Base-by-base conservation (phyloP, 2,329 filamentous ascomycete species). In the Scopulariopsis brevicaulis region DNA sequence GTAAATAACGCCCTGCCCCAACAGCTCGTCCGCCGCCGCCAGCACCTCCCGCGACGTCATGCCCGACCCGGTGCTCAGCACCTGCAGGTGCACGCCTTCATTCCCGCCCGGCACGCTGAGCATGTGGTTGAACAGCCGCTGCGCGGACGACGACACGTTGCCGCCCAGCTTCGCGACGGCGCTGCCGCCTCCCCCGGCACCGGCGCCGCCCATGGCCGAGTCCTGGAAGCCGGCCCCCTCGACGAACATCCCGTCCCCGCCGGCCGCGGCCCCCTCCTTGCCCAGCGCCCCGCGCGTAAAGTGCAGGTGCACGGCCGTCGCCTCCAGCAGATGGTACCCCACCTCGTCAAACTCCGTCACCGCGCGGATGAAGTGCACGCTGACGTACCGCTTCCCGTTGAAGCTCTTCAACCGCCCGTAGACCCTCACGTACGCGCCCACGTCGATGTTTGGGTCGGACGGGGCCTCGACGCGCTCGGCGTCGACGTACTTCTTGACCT, bases 271-370 rank as follows among this genome's bases (percentile, higher is more conserved):
- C 67, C 50, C 64, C 14, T 68, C 73, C 64, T 67, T 67, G 53
- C 70, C 76, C 71, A 68, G 76, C 3, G 85, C 81, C 0, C 91
- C 92, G 52, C 84, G 82, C 15, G 86, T 89, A 70, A 91, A 88
- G 73, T 86, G 86, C 55, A 99, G 77, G 74, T 99, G 94, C 55
- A 95, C 87, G 59, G 87, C 89, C 6, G 91, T 89, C 28, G 90
- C 87, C 74, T 99, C 93, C 57, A 99, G 83, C 63, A 96, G 74
- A 73, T 97, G 94, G 70, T 90, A 96, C 69, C 87, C 87, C 69
- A 97, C 82, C 78, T 99, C 94, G 75, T 99, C 96, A 75, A 87
- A 87, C 71, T 96, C 89, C 58, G 80, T 76, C 58, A 97, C 77
- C 4, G 88, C 85, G 57, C 91, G 86, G 62, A 99, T 85, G 65